A percentile compares a stretch with the other conserved stretches of the same genome.
phyloP scores from a whole-genome alignment of 352 stramenopile species.

The Salisapilia sapeloensis region DNA sequence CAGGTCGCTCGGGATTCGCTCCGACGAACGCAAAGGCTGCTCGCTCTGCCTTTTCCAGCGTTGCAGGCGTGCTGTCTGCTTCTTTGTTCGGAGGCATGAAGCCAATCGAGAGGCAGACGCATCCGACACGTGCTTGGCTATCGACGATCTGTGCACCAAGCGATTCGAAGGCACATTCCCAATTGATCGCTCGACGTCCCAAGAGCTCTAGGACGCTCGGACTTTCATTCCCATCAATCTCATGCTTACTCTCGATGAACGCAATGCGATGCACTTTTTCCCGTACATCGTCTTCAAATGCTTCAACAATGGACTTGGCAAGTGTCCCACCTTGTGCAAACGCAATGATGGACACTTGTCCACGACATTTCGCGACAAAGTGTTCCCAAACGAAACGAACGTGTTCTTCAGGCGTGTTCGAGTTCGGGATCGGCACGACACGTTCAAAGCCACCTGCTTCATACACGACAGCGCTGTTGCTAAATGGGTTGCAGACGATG shows the following conservation, averaged over 20 bases:
- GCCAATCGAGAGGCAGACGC: slow-evolving; percentile 70
- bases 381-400: slow-evolving; percentile 80
- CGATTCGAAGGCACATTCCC: slow-evolving; percentile 70
- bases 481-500: slow-evolving; percentile 78
- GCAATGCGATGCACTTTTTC: slow-evolving; percentile 71
- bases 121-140: slow-evolving; percentile 70
- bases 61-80: slow-evolving; percentile 45
- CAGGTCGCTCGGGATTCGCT: slow-evolving; percentile 51
- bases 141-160: slow-evolving; percentile 76
- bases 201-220: slow-evolving; percentile 65
- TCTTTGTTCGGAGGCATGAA: slow-evolving; percentile 51
- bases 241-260: slow-evolving; percentile 80
- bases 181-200: slow-evolving; percentile 76
- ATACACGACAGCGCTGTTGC: slow-evolving; percentile 77
- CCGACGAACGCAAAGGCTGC: slow-evolving; percentile 68
- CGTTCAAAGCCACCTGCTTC: slow-evolving; percentile 77
- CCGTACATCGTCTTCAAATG: slow-evolving; percentile 46
- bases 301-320: slow-evolving; percentile 72
- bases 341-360: slow-evolving; percentile 72
- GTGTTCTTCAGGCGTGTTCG: slow-evolving; percentile 67
- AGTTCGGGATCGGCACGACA: slow-evolving; percentile 73
- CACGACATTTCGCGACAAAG: slow-evolving; percentile 64
- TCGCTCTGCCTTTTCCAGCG: slow-evolving; percentile 65
- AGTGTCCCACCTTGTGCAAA: slow-evolving; percentile 66
- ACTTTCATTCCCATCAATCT: slow-evolving; percentile 67